Evolutionary conservation across 768 basidiomycete species (phyloP), one percentile per base, ranked within the genome.

Genomic region (Crassisporium funariophilum): DNA sequence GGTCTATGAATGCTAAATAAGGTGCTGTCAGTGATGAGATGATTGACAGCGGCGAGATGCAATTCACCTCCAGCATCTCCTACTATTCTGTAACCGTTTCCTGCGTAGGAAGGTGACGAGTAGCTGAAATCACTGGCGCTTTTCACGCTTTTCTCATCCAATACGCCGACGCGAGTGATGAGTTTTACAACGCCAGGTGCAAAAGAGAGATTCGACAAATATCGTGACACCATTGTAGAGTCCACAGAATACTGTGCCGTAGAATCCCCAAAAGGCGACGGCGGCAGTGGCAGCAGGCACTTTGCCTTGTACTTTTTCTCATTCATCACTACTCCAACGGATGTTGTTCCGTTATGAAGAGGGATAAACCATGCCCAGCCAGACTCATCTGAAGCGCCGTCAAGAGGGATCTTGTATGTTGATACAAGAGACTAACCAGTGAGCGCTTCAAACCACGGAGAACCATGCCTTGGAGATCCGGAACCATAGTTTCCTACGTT

Each of bases 301-400:
- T 67, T 75, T 41, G 68, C 63, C 42, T 74, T 70, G 57, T 78
- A 79, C 8, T 60, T 46, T 36, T 73, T 72, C 49, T 84, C 75
- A 52, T 83, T 76, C 69, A 83, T 77, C 5, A 85, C 82, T 17
- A 86, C 61, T 13, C 84, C 84, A 5, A 85, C 62, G 2, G 83
- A 85, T 0, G 79, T 82, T 8, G 77, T 76, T 12, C 77, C 81
- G 48, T 83, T 71, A 54, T 83, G 82, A n/a, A 86, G 66, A 37
- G 83, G 83, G 38, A 86, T 85, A 35, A 79, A 82, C 84, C 84
- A 86, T 22, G 81, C 80, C 84, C 84, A 86, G 4, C 84, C 84
- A 13, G 82, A 78, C 62, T 83, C 80, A 50, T 85, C 84, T 84
- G 47, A 8, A 11, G 27, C 21, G 25, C 15, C 22, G 36, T 49